A percentile compares a stretch with the other conserved stretches of the same genome.
These are phyloP conservation scores for Collybia sp. DNA, from an alignment of 768 basidiomycete genomes.

Conservation along the genomic window DNA sequence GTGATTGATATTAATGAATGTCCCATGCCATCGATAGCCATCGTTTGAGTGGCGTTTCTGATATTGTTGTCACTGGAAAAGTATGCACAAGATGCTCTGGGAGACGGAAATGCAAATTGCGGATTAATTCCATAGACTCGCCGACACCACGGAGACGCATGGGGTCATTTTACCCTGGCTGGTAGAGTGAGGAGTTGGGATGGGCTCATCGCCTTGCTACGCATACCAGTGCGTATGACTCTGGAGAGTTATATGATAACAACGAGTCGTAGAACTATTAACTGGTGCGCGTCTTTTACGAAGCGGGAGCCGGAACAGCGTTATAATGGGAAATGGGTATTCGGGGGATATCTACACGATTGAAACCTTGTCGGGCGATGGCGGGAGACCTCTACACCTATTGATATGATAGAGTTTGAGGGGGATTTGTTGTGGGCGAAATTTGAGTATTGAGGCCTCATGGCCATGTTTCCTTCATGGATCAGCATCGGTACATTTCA, in stretches of 20 bases:
- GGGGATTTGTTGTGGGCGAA: conserved; percentile 43
- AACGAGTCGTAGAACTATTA: too few species aligned
- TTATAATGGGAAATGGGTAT: conserved; percentile 40
- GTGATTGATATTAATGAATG: conserved; percentile 4
- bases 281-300: background rate
- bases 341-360: conserved; percentile 47
- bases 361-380: conserved; percentile 48
- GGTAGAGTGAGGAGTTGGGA: conserved; percentile 51
- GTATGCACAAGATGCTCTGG: conserved; percentile 20
- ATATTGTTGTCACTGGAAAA: conserved; percentile 49
- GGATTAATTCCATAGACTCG: conserved; percentile 26
- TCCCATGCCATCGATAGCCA: conserved; percentile 14
- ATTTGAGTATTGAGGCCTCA: background rate
- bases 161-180: conserved; percentile 41
- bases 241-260: background rate
- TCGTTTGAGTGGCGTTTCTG: conserved; percentile 35
- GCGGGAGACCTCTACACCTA: conserved; percentile 42
- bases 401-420: conserved; percentile 38
- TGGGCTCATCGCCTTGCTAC: conserved; percentile 41
- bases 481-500: too few species aligned
- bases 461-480: too few species aligned
- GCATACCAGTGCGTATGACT: conserved; percentile 41
- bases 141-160: conserved; percentile 39
- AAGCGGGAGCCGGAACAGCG: conserved; percentile 27
- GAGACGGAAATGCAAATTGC: background rate